Evolutionary conservation across 352 stramenopile species (phyloP).

Genomic region (Phytophthora pinifolia): DNA sequence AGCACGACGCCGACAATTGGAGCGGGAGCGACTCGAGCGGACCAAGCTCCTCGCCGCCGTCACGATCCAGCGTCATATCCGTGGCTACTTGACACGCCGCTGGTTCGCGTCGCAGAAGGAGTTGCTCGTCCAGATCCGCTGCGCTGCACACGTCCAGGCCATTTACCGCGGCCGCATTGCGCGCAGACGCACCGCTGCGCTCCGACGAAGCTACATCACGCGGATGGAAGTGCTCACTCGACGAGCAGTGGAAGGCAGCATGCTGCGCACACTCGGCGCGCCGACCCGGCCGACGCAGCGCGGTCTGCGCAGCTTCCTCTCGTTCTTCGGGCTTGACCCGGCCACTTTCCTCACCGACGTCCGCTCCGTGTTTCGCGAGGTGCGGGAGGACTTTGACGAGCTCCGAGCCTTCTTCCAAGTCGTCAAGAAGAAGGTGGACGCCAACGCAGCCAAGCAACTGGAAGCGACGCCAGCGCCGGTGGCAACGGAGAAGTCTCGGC

Average conservation of each 20-base stretch:
- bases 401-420: conserved; percentile 64
- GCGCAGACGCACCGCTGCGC: conserved; percentile 56
- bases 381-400: conserved; percentile 67
- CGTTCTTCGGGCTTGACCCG: conserved; percentile 76
- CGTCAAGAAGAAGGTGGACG: conserved; percentile 56
- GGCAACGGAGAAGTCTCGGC: conserved; percentile 10
- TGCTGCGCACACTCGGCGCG: conserved; percentile 59
- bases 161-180: conserved; percentile 75
- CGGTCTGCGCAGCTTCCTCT: conserved; percentile 62
- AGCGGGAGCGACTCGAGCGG: conserved; percentile 51
- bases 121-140: conserved; percentile 48
- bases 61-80: conserved; percentile 71
- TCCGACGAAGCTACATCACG: conserved; percentile 71
- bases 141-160: conserved; percentile 57
- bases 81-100: conserved; percentile 52
- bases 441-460: conserved; percentile 28
- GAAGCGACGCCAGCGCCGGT: conserved; percentile 5
- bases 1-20: conserved; percentile 46
- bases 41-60: conserved; percentile 49
- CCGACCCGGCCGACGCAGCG: conserved; percentile 59
- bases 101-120: conserved; percentile 63
- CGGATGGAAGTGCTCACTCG: conserved; percentile 74
- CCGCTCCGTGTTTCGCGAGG: conserved; percentile 57
- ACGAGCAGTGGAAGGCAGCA: conserved; percentile 59
- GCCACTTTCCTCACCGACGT: conserved; percentile 77